Conservation (phyloP, 2,329 filamentous ascomycete species). For the Plenodomus tracheiphilus region DNA sequence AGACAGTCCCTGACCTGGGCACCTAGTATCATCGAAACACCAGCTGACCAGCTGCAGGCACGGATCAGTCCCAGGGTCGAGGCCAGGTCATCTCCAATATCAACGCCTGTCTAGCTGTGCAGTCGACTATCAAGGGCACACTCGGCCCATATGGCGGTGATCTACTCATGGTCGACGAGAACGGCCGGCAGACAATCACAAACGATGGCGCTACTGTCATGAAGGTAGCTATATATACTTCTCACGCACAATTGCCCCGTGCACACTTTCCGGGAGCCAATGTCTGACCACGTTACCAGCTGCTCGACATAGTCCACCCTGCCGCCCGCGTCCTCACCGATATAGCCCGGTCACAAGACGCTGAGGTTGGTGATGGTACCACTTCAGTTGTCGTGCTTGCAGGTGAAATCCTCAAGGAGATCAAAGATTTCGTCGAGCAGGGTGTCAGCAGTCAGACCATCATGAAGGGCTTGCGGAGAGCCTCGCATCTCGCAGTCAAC, state of each 20-base stretch:
- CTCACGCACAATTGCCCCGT: neutral
- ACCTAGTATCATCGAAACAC: constrained; percentile 26
- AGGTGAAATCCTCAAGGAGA: constrained; percentile 96
- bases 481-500: constrained; percentile 89
- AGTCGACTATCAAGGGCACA: constrained; percentile 93
- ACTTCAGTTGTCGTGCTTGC: constrained; percentile 96
- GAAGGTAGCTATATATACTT: constrained; percentile 66
- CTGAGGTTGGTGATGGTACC: constrained; percentile 96
- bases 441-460: constrained; percentile 97
- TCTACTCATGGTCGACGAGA: constrained; percentile 91
- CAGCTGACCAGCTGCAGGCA: constrained; percentile 63
- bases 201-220: constrained; percentile 99
- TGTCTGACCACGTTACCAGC: constrained; percentile 54
- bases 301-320: constrained; percentile 97
- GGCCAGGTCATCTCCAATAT: constrained; percentile 98
- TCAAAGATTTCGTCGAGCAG: constrained; percentile 94
- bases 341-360: constrained; percentile 97
- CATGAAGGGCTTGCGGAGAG: constrained; percentile 90
- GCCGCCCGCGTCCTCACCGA: constrained; percentile 96
- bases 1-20: neutral
- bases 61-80: constrained; percentile 95
- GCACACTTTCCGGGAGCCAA: too few species aligned
- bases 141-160: constrained; percentile 96
- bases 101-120: constrained; percentile 95
- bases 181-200: constrained; percentile 95